Evolutionary conservation across 148 eudicot genomes (phyloP).

Genomic region (Cornus kousa): DNA sequence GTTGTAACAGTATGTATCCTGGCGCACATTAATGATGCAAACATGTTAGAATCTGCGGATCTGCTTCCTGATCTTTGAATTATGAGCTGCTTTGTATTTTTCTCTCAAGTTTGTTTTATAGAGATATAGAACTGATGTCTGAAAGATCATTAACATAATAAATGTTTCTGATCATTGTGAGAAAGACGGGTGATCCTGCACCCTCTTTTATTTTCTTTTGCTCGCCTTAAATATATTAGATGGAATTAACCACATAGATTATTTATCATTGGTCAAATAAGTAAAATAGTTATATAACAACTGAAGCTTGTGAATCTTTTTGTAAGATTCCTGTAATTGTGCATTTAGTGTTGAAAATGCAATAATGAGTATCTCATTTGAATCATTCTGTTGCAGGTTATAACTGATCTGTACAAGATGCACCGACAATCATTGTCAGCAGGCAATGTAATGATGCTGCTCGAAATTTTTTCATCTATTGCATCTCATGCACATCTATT

Average conservation of each 20-base stretch:
- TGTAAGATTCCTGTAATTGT: background rate
- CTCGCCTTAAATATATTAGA: background rate
- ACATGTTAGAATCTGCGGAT: too few relatives aligned
- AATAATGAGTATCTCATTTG: background rate
- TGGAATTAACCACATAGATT: background rate
- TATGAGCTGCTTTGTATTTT: too few relatives aligned
- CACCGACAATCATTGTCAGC: slow-evolving; percentile 52
- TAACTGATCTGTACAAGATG: slow-evolving; percentile 70
- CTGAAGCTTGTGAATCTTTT: background rate
- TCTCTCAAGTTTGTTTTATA: too few relatives aligned
- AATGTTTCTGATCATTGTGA: too few relatives aligned
- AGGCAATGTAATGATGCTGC: slow-evolving; percentile 49
- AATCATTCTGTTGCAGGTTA: slow-evolving; percentile 47
- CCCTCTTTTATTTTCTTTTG: background rate
- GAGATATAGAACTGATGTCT: too few relatives aligned
- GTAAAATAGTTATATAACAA: background rate
- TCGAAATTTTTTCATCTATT: slow-evolving; percentile 58
- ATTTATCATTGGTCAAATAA: background rate
- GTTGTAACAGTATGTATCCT: too few relatives aligned
- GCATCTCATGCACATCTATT: slow-evolving; percentile 68
- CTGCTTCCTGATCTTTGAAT: too few relatives aligned
- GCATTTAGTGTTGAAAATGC: background rate
- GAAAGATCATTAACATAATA: too few relatives aligned
- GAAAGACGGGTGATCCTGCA: too few relatives aligned
- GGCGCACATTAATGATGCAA: too few relatives aligned